Percentiles rank a stretch among this genome's conserved stretches.
These are phyloP conservation scores for Trichomonas gallinae DNA, from an alignment of 208 protist genomes.

Conservation along the genomic window DNA sequence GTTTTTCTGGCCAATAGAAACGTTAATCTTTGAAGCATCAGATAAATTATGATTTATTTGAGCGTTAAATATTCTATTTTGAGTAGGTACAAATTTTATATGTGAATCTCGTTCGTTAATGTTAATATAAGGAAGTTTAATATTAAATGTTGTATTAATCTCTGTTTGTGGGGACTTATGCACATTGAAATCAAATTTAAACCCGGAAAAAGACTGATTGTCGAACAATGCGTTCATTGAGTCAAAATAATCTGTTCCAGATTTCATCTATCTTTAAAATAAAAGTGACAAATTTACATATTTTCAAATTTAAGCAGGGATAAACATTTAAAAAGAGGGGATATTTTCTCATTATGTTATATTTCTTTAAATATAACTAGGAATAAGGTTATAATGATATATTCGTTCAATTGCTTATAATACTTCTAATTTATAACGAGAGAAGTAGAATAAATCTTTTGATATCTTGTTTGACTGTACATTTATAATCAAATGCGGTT, in stretches of 20 bases:
- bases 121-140: background rate
- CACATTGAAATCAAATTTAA: background rate
- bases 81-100: background rate
- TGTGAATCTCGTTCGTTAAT: background rate
- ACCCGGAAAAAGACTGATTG: background rate
- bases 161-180: background rate
- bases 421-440: no score
- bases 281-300: no score
- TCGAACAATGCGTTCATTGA: background rate
- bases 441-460: no score
- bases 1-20: background rate
- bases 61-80: background rate
- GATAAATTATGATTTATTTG: background rate
- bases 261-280: no score
- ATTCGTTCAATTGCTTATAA: no score
- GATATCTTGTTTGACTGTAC: no score
- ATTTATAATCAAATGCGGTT: no score
- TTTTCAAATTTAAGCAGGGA: no score
- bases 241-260: background rate
- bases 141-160: background rate
- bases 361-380: no score
- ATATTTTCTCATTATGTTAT: no score
- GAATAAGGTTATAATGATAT: no score
- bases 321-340: no score
- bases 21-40: background rate